Evolutionary conservation across 1,284 basidiomycete genomes (phyloP).

Genomic region (Malassezia dermatis): DNA sequence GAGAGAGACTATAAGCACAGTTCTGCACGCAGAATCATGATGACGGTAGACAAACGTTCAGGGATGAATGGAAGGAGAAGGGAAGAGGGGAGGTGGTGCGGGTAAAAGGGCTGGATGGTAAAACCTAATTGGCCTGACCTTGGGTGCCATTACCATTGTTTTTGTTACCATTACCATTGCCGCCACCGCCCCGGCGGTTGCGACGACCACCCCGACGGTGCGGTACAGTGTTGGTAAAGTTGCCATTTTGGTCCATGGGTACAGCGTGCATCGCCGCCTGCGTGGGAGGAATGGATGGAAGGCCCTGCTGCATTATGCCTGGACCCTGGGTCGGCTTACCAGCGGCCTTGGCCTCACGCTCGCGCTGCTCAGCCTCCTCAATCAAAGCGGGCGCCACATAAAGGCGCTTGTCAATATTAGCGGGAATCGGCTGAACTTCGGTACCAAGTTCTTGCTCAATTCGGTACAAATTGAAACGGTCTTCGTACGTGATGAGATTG

Average conservation of each 20-base stretch:
- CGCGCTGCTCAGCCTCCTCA: slow-evolving; percentile 25
- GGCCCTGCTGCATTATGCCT: slow-evolving; percentile 38
- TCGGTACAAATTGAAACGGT: slow-evolving; percentile 90
- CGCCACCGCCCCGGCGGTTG: slow-evolving; percentile 13
- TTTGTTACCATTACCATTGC: background rate
- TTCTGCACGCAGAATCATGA: background rate
- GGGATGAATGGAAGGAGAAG: background rate
- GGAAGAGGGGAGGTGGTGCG: background rate
- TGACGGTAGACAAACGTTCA: background rate
- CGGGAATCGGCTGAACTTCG: slow-evolving; percentile 91
- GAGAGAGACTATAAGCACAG: slow-evolving; percentile 5
- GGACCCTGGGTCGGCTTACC: slow-evolving; percentile 16
- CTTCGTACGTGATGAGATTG: slow-evolving; percentile 76
- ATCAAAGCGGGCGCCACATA: slow-evolving; percentile 53
- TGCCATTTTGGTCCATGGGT: slow-evolving; percentile 40
- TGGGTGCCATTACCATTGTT: background rate
- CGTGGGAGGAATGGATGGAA: slow-evolving; percentile 46
- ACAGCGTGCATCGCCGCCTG: slow-evolving; percentile 45
- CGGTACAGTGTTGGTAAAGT: slow-evolving; percentile 42
- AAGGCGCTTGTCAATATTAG: slow-evolving; percentile 77
- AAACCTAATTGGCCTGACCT: background rate
- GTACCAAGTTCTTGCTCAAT: slow-evolving; percentile 98
- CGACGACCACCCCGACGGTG: slow-evolving; percentile 26
- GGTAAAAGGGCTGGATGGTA: too few relatives aligned
- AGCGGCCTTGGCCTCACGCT: slow-evolving; percentile 9